phyloP scores from a whole-genome alignment of 129 eudicot genomes.

The Flaveria robusta region DNA sequence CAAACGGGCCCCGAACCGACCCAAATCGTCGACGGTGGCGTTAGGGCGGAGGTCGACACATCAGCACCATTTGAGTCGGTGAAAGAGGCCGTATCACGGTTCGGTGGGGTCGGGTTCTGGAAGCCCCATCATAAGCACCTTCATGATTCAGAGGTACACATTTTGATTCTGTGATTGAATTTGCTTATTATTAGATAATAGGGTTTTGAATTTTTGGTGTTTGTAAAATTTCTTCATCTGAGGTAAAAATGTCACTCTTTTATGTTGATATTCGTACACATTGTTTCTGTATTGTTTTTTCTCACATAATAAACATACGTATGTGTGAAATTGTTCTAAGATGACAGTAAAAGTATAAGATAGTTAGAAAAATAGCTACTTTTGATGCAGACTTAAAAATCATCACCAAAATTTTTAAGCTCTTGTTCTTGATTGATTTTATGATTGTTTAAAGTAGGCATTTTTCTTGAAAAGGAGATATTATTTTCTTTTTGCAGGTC shows the following conservation, averaged over 20 bases:
- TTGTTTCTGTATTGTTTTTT: too few relatives aligned
- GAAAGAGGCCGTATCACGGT: slow-evolving; percentile 79
- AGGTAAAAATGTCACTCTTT: neutral
- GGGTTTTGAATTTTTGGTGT: neutral
- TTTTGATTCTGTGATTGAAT: neutral
- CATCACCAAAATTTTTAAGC: neutral
- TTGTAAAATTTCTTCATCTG: too few relatives aligned
- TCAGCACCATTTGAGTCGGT: slow-evolving; percentile 96
- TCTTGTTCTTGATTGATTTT: neutral
- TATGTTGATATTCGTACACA: too few relatives aligned
- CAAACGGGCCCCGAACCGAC: slow-evolving; percentile 27
- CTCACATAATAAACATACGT: neutral
- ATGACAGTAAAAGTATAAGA: neutral
- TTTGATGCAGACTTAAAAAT: neutral
- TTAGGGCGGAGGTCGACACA: slow-evolving; percentile 73
- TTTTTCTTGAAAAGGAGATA: neutral
- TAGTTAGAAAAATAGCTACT: neutral
- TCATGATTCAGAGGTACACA: slow-evolving; percentile 30
- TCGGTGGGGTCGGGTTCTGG: slow-evolving; percentile 96
- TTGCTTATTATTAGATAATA: neutral
- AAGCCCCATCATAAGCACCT: slow-evolving; percentile 51
- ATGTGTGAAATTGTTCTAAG: neutral
- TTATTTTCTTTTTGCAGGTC: neutral
- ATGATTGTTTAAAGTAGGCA: neutral
- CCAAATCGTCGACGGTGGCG: slow-evolving; percentile 13